Conservation (phyloP, 495 filamentous ascomycete genomes). For the Xylaria palmicola region DNA sequence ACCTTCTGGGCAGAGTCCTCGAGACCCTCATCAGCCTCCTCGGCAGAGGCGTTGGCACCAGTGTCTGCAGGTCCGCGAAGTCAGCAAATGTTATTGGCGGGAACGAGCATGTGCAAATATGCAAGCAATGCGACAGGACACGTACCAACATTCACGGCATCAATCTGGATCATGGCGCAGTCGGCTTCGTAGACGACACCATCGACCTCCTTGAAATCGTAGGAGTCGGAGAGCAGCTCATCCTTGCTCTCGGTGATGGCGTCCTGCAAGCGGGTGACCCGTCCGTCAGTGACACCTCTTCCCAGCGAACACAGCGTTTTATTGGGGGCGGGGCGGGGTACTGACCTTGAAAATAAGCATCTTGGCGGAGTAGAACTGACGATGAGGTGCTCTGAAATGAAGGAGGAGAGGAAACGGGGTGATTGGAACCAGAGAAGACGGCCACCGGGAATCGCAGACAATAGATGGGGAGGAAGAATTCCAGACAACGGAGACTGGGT, state of each 20-base stretch:
- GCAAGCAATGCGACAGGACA: slow-evolving; percentile 19
- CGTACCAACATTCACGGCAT: slow-evolving; percentile 70
- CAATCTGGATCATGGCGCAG: slow-evolving; percentile 80
- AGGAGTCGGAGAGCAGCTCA: slow-evolving; percentile 96
- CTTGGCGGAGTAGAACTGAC: slow-evolving; percentile 41
- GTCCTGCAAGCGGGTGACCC: slow-evolving; percentile 58
- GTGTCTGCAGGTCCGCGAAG: slow-evolving; percentile 56
- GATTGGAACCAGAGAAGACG: slow-evolving; percentile 3
- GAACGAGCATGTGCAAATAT: background rate
- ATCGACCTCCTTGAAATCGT: slow-evolving; percentile 72
- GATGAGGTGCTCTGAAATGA: slow-evolving; percentile 5
- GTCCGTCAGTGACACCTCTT: too few relatives aligned
- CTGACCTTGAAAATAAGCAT: slow-evolving; percentile 90
- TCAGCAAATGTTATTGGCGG: slow-evolving; percentile 4
- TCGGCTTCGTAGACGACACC: slow-evolving; percentile 81
- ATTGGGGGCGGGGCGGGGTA: background rate
- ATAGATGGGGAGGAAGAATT: slow-evolving; percentile 23
- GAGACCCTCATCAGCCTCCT: slow-evolving; percentile 71
- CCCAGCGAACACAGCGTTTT: too few relatives aligned
- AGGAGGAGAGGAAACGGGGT: slow-evolving; percentile 21
- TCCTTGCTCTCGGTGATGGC: slow-evolving; percentile 70
- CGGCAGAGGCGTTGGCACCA: slow-evolving; percentile 95
- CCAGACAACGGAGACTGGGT: slow-evolving; percentile 34
- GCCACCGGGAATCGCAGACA: slow-evolving; percentile 15
- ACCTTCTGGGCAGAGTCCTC: slow-evolving; percentile 74